phyloP scores from a whole-genome alignment of 192 early-diverging fungal species.

The Phycomyces blakesleeanus region DNA sequence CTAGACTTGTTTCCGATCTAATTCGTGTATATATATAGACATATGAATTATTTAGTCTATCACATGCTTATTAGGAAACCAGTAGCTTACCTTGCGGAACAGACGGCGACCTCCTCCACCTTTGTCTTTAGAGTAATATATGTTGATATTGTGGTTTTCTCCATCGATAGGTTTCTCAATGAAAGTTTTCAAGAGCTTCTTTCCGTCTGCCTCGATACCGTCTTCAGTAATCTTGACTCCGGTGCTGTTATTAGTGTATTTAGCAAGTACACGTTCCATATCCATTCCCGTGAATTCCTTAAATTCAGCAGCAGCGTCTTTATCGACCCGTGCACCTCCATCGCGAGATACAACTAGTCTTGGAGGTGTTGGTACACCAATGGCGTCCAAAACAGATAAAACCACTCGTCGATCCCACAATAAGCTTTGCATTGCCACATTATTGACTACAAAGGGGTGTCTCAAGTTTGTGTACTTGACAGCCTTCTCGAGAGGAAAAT shows the following conservation, averaged over 20 bases:
- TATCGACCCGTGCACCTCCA: conserved; percentile 50
- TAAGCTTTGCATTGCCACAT: conserved; percentile 81
- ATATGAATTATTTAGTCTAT: neutral
- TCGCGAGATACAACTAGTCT: conserved; percentile 69
- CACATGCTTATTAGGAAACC: neutral
- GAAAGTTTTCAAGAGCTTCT: conserved; percentile 85
- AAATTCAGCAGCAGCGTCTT: conserved; percentile 17
- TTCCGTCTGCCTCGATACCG: conserved; percentile 66
- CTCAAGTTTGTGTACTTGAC: conserved; percentile 80
- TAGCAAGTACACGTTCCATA: conserved; percentile 14
- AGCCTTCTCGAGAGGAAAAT: conserved; percentile 92
- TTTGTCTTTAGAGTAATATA: conserved; percentile 79
- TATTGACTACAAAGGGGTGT: conserved; percentile 89
- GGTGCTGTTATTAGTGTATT: conserved; percentile 3
- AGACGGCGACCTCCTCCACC: conserved; percentile 80
- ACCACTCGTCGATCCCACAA: conserved; percentile 89
- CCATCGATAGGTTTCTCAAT: conserved; percentile 95
- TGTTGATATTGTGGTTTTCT: conserved; percentile 96
- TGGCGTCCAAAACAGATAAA: conserved; percentile 69
- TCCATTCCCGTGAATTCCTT: conserved; percentile 29
- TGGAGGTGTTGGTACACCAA: conserved; percentile 78
- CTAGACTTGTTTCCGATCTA: conserved; percentile 92
- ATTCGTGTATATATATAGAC: neutral
- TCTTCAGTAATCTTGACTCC: conserved; percentile 36
- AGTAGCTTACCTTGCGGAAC: conserved; percentile 64